Evolutionary conservation across 2,329 filamentous ascomycete species (phyloP), one percentile per base, ranked within the genome.

Genomic region (Aspergillus calidoustus): DNA sequence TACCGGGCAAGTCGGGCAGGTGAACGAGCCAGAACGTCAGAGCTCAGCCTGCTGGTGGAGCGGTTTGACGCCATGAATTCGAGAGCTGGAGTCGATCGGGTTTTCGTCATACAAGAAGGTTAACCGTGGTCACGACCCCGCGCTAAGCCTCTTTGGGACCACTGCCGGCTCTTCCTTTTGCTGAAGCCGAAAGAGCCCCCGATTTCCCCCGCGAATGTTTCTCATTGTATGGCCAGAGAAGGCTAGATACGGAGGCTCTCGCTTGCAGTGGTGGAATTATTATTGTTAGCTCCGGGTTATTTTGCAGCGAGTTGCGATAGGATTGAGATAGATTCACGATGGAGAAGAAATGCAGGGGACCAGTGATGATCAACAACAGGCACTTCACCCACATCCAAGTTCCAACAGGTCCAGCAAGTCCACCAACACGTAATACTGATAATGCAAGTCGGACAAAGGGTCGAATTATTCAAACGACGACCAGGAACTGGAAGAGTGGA

Each of bases 101-200:
- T 62, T 61, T 64, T 68, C 64, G 61, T 66, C 65, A 66, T 57
- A 28, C 38, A 23, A 44, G 47, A 55, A 55, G 31, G 41, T 46
- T 48, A 58, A 53, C 59, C 59, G 54, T 38, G 57, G 34, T 57
- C 57, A 54, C 43, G 41, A 54, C 64, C 64, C 69, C 64, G 61
- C 65, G 58, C 64, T 70, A 66, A 57, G 23, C 65, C 59, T 9
- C n/a, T 54, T 63, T 28, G 11, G 62, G 64, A 30, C 51, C 49
- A 22, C 56, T 56, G 46, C 66, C 62, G 62, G 59, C 44, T 66
- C 62, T 64, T 68, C 60, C 55, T 67, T 61, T 67, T 61, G 57
- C 54, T 44, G 58, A 55, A 53, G 54, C 62, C 62, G 49, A 57
- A 38, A 15, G 13, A 50, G 19, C 62, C 61, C 69, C 70, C 68